Evolutionary conservation across 192 early-diverging fungal species (phyloP), one percentile per base, ranked within the genome.

Genomic region (Jimgerdemannia lactiflua): DNA sequence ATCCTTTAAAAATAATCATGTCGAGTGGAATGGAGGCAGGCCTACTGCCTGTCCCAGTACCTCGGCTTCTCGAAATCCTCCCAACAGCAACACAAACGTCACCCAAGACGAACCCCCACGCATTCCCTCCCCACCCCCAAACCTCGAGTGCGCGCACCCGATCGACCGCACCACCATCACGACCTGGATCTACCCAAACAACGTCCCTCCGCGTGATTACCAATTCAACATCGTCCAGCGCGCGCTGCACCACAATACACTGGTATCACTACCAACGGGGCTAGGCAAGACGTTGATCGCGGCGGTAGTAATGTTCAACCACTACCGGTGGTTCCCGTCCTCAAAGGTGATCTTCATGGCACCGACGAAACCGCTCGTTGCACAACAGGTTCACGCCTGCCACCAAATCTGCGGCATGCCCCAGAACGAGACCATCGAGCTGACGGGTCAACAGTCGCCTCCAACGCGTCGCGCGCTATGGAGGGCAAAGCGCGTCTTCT

Each of bases 271-370:
- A 41, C 91, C 92, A 0, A 94, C 91, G 0, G 95, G 95, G 66
- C 86, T 97, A 70, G 97, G 97, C 66, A 98, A 98, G 80, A 98
- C 97, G 2, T 90, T 98, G 74, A 95, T 98, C 78, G 97, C 97
- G 1, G 95, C 95, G 4, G 97, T 98, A 0, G 92, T 97, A 1
- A 97, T 98, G 94, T 91, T 84, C 59, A 97, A 97, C 76, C 90
- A 91, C 78, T 93, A 88, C 71, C 90, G 94, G 17, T 98, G 97
- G 97, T 98, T 98, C 77, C 94, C 96, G 4, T 80, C 91, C 69
- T 87, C 89, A 4, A 89, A 93, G 65, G 90, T 95, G 39, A 83
- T 98, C 10, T 98, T 97, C 73, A 91, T 96, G 87, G 97, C 95
- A 0, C 97, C 97, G 0, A 98, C 97, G 9, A 91, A 91, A 75